Conservation (phyloP, 2,329 filamentous ascomycete genomes). For the Sporothrix dimorphospora region DNA sequence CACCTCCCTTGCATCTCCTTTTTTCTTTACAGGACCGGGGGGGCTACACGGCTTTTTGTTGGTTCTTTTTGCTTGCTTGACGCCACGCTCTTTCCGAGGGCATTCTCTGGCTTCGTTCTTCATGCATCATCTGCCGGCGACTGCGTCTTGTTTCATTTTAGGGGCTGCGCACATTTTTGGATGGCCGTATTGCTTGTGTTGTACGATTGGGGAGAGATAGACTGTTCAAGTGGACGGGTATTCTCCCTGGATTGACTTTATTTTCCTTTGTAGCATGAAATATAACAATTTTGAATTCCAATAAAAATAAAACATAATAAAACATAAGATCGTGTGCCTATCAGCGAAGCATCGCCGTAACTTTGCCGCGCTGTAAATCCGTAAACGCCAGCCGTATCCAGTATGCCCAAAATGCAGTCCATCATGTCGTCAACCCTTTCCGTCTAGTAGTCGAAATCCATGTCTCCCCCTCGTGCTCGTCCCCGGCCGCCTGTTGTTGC, state of each 20-base stretch:
- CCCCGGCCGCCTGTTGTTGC: background rate
- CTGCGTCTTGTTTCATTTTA: constrained; percentile 14
- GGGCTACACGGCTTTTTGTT: background rate
- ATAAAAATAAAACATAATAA: background rate
- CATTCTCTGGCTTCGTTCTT: background rate
- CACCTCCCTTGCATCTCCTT: background rate
- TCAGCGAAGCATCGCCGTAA: background rate
- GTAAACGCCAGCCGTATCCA: constrained; percentile 9
- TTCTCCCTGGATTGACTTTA: background rate
- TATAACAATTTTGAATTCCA: constrained; percentile 20
- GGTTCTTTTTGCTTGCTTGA: constrained; percentile 12
- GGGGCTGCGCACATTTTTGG: constrained; percentile 9
- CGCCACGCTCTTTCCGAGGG: background rate
- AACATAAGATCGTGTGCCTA: background rate
- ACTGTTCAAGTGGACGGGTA: constrained; percentile 12
- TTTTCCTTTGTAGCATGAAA: constrained; percentile 34
- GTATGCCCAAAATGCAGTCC: background rate
- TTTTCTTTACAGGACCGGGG: background rate
- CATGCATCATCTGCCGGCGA: constrained; percentile 19
- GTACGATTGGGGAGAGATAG: background rate
- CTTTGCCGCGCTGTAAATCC: background rate
- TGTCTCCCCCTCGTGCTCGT: background rate
- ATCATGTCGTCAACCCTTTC: background rate
- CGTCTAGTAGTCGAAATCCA: constrained; percentile 12
- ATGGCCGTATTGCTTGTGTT: constrained; percentile 17